These are phyloP conservation scores for Neurospora sp. DNA, from an alignment of 495 filamentous ascomycete genomes.

Conservation along the genomic window DNA sequence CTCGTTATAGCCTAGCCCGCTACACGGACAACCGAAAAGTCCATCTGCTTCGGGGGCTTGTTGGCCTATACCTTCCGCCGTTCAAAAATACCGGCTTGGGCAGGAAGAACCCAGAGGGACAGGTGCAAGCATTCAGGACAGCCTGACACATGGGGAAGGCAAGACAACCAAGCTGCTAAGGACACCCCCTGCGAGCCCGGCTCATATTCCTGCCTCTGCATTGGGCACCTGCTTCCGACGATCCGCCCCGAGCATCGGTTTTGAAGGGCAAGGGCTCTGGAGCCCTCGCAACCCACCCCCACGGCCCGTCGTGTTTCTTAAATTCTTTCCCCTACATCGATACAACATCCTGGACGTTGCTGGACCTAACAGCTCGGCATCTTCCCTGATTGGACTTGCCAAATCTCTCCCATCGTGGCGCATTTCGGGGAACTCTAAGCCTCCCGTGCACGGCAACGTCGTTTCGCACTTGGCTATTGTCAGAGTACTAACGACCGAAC, in stretches of 20 bases:
- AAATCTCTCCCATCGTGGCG: background rate
- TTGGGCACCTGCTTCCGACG: background rate
- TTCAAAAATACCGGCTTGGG: background rate
- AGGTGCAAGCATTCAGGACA: background rate
- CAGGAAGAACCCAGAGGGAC: background rate
- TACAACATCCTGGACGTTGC: background rate
- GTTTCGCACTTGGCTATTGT: background rate
- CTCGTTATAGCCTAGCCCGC: background rate
- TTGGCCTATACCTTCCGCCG: background rate
- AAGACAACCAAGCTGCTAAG: background rate
- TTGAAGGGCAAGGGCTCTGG: background rate
- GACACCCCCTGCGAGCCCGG: background rate
- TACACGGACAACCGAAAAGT: background rate
- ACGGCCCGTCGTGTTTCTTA: background rate
- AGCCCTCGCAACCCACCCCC: background rate
- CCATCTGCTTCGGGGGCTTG: background rate
- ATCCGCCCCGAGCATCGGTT: background rate
- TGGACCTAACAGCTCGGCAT: background rate
- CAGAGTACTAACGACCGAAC: background rate
- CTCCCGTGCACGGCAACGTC: background rate
- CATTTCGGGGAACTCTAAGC: background rate
- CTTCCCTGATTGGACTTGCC: background rate
- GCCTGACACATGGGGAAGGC: background rate
- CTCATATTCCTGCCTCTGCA: background rate
- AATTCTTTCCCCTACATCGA: background rate